phyloP scores from a whole-genome alignment of 1,139 yeast species.

The Suhomyces taliae region DNA sequence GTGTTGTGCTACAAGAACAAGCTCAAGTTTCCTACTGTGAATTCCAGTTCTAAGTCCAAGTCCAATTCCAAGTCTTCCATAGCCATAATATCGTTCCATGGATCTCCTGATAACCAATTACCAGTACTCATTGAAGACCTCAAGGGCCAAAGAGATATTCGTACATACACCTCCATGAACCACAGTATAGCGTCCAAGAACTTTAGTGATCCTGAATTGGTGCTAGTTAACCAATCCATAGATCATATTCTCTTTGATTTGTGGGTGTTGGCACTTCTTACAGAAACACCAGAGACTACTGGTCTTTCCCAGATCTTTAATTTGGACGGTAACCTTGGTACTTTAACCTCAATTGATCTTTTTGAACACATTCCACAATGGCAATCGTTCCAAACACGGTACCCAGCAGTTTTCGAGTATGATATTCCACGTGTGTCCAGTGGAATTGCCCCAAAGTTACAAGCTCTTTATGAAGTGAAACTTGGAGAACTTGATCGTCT shows the following conservation, averaged over 20 bases:
- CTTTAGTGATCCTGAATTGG: constrained; percentile 14
- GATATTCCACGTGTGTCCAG: too few species aligned
- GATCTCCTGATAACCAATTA: constrained; percentile 41
- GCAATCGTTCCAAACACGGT: constrained; percentile 10
- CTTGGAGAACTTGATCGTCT: background rate
- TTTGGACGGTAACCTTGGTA: constrained; percentile 2
- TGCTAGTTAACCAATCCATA: constrained; percentile 30
- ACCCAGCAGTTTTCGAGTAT: too few species aligned
- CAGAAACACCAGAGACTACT: constrained; percentile 13
- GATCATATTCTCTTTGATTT: constrained; percentile 43
- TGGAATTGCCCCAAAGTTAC: too few species aligned
- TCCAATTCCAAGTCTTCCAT: constrained; percentile 10
- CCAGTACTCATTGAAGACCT: constrained; percentile 48
- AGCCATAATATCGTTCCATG: constrained; percentile 36
- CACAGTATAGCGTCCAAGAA: constrained; percentile 22
- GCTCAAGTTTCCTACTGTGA: constrained; percentile 28
- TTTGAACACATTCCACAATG: constrained; percentile 13
- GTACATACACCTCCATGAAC: constrained; percentile 21
- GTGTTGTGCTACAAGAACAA: constrained; percentile 35
- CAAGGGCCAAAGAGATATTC: constrained; percentile 24
- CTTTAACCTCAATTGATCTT: constrained; percentile 7
- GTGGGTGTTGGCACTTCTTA: constrained; percentile 36
- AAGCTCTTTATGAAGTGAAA: too few species aligned
- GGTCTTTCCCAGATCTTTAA: constrained; percentile 9
- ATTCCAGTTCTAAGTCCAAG: background rate